These are phyloP conservation scores for Tulasnella sp. DNA, from an alignment of 768 basidiomycete genomes.

Conservation along the genomic window DNA sequence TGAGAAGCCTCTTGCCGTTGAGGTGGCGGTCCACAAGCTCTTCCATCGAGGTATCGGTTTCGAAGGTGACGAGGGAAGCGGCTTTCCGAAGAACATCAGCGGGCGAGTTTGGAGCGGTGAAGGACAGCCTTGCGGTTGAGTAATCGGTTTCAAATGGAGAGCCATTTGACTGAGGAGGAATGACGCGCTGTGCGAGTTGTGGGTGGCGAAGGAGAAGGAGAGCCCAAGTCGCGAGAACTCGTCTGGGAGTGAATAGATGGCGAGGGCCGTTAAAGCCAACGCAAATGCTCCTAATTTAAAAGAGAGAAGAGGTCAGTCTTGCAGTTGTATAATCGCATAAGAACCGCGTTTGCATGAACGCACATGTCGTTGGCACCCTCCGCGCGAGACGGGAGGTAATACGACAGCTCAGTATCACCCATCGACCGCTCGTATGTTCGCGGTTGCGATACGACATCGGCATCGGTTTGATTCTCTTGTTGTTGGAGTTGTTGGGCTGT, in stretches of 20 bases:
- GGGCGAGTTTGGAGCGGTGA: neutral
- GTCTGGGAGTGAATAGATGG: constrained; percentile 31
- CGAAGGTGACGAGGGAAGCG: neutral
- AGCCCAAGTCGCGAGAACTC: constrained; percentile 20
- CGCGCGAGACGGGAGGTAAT: constrained; percentile 68
- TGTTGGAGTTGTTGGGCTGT: neutral
- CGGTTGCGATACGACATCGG: neutral
- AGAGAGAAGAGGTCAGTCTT: neutral
- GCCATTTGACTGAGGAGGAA: neutral
- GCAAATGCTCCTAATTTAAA: constrained; percentile 25
- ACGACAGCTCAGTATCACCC: constrained; percentile 31
- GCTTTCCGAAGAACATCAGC: too few relatives aligned
- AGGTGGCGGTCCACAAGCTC: constrained; percentile 53
- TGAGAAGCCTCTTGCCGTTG: constrained; percentile 66
- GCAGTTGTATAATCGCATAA: too few relatives aligned
- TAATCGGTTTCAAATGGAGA: neutral
- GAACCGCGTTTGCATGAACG: neutral
- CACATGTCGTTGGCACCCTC: constrained; percentile 83
- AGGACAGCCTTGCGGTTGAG: neutral
- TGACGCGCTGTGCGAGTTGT: neutral
- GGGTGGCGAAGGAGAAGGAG: neutral
- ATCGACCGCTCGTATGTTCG: neutral
- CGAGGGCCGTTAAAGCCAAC: constrained; percentile 47
- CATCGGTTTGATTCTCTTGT: neutral
- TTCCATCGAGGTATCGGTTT: neutral